Conservation (phyloP, 139 green algal species). For the Chlorella sorokiniana region DNA sequence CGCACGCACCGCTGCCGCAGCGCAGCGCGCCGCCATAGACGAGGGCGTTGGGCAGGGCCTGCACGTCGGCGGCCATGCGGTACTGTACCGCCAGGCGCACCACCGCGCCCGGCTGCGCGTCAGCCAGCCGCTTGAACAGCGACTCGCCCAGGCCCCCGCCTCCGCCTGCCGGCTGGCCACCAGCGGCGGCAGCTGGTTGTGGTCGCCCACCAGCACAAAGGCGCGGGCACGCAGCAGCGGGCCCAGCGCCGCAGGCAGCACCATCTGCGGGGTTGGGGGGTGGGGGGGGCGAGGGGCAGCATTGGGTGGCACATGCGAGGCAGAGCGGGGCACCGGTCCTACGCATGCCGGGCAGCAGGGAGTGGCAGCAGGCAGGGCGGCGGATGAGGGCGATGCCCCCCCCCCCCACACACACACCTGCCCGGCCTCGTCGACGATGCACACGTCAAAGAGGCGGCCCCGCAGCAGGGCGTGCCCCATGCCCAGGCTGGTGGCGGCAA, state of each 20-base stretch:
- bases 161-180: conserved; percentile 61
- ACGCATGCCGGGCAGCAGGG: too few species aligned
- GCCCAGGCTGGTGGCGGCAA: conserved; percentile 81
- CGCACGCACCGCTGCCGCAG: conserved; percentile 51
- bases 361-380: too few species aligned
- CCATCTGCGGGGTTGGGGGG: conserved; percentile 22
- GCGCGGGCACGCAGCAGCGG: conserved; percentile 68
- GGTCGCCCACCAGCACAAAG: conserved; percentile 85
- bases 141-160: conserved; percentile 68
- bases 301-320: not conserved
- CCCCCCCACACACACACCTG: conserved; percentile 68
- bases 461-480: conserved; percentile 67
- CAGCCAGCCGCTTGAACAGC: conserved; percentile 83
- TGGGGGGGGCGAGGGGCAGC: not conserved
- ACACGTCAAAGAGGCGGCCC: conserved; percentile 84
- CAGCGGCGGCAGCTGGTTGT: conserved; percentile 82
- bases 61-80: conserved; percentile 90
- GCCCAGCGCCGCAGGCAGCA: conserved; percentile 44
- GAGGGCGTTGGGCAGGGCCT: conserved; percentile 84
- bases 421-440: conserved; percentile 93
- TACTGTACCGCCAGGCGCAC: conserved; percentile 84
- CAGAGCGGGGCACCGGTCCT: not conserved
- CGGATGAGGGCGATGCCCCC: too few species aligned
- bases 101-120: conserved; percentile 78
- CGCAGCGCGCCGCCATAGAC: conserved; percentile 82